These are phyloP conservation scores for Penicillium decumbens DNA, from an alignment of 2,329 filamentous ascomycete species.

Conservation along the genomic window DNA sequence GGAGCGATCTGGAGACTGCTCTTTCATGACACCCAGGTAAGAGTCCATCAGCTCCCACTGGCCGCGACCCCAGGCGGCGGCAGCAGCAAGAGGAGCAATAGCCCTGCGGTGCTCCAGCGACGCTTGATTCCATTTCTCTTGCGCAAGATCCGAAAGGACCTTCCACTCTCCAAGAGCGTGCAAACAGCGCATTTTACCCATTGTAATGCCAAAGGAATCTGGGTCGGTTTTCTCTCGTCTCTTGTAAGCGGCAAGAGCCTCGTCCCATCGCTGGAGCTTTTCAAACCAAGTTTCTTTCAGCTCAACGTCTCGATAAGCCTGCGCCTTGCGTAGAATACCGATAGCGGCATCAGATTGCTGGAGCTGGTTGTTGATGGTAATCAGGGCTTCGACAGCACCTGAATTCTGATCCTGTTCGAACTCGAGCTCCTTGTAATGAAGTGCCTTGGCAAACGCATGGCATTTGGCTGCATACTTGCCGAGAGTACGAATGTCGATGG, in stretches of 20 bases:
- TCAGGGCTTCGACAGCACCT: conserved; percentile 90
- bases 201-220: conserved; percentile 86
- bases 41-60: conserved; percentile 99
- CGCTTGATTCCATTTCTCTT: conserved; percentile 91
- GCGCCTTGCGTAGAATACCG: conserved; percentile 91
- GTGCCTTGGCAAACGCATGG: conserved; percentile 93
- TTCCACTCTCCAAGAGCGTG: conserved; percentile 98
- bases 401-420: conserved; percentile 97
- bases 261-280: conserved; percentile 96
- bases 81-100: conserved; percentile 89
- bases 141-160: conserved; percentile 76
- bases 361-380: conserved; percentile 98
- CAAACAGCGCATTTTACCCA: conserved; percentile 99
- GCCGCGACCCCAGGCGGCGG: conserved; percentile 90
- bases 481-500: conserved; percentile 91
- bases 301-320: conserved; percentile 92
- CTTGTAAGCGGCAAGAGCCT: conserved; percentile 87
- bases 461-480: conserved; percentile 94
- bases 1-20: conserved; percentile 84
- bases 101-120: conserved; percentile 79
- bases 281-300: conserved; percentile 99
- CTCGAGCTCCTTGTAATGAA: conserved; percentile 98
- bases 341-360: conserved; percentile 98
- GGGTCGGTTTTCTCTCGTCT: conserved; percentile 72
- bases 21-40: conserved; percentile 92